Conservation (phyloP, 768 basidiomycete genomes). For the Calocera cornea region DNA sequence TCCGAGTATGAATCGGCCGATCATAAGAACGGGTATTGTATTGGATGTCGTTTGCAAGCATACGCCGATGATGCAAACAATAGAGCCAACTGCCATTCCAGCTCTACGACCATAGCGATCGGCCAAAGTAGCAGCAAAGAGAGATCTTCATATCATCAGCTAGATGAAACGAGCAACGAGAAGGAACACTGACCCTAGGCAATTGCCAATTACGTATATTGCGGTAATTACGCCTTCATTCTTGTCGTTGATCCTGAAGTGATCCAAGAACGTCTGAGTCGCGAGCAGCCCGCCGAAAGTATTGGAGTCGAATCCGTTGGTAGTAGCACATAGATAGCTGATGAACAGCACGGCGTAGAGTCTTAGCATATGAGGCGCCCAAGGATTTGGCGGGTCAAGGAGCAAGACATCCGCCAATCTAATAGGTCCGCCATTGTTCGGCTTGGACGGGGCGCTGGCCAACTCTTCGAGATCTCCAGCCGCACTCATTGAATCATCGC, state of each 20-base stretch:
- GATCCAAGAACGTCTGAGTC: slow-evolving; percentile 17
- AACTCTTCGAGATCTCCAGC: neutral
- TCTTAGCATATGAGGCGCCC: neutral
- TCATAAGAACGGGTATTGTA: slow-evolving; percentile 13
- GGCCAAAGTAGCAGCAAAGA: slow-evolving; percentile 16
- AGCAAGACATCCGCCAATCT: neutral
- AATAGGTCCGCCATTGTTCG: no score
- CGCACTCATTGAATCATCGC: no score
- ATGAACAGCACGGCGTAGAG: slow-evolving; percentile 16
- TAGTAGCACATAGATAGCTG: slow-evolving; percentile 20
- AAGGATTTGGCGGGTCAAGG: neutral
- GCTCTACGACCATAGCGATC: slow-evolving; percentile 19
- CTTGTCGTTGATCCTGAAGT: slow-evolving; percentile 18
- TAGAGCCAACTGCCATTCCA: slow-evolving; percentile 21
- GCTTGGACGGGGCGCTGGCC: neutral
- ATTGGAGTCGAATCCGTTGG: slow-evolving; percentile 22
- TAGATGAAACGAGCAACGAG: neutral
- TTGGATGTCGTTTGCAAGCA: slow-evolving; percentile 11
- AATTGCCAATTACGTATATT: slow-evolving; percentile 18
- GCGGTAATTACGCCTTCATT: slow-evolving; percentile 20
- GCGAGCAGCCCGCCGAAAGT: slow-evolving; percentile 22
- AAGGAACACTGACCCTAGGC: neutral
- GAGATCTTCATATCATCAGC: slow-evolving; percentile 10
- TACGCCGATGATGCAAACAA: slow-evolving; percentile 12
- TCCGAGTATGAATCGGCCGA: slow-evolving; percentile 17